Conservation (phyloP, 2,329 filamentous ascomycete genomes). For the Ophiostoma himal-ulmi region DNA sequence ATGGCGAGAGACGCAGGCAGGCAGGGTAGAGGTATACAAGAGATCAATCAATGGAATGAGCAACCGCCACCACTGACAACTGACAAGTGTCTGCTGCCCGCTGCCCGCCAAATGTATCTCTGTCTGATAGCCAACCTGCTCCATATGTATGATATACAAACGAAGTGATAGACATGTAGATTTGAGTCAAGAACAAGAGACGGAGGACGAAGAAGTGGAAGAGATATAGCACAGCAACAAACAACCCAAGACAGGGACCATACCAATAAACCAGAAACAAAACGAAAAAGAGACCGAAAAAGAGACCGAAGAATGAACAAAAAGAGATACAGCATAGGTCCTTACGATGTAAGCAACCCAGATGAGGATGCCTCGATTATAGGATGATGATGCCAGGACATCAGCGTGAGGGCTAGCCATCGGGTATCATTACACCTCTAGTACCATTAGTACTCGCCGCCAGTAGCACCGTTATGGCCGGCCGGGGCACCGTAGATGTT, state of each 20-base stretch:
- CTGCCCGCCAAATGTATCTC: not conserved
- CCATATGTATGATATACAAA: slow-evolving; percentile 2
- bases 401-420: too few species aligned
- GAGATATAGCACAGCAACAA: not conserved
- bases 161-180: not conserved
- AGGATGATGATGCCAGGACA: too few species aligned
- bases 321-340: slow-evolving; percentile 1
- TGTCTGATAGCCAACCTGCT: slow-evolving; percentile 3
- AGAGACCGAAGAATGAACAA: not conserved
- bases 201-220: not conserved
- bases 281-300: not conserved
- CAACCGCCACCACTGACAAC: not conserved
- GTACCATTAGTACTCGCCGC: slow-evolving; percentile 43
- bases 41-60: not conserved
- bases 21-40: not conserved
- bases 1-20: not conserved
- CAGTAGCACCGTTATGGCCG: slow-evolving; percentile 53
- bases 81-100: not conserved
- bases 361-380: not conserved
- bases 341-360: not conserved
- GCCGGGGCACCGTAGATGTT: slow-evolving; percentile 52
- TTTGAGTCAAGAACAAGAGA: not conserved
- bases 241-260: not conserved
- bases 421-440: slow-evolving; percentile 30
- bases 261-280: slow-evolving; percentile 3